phyloP scores from a whole-genome alignment of 2,329 filamentous ascomycete species.

The Gnomoniopsis smithogilvyi region DNA sequence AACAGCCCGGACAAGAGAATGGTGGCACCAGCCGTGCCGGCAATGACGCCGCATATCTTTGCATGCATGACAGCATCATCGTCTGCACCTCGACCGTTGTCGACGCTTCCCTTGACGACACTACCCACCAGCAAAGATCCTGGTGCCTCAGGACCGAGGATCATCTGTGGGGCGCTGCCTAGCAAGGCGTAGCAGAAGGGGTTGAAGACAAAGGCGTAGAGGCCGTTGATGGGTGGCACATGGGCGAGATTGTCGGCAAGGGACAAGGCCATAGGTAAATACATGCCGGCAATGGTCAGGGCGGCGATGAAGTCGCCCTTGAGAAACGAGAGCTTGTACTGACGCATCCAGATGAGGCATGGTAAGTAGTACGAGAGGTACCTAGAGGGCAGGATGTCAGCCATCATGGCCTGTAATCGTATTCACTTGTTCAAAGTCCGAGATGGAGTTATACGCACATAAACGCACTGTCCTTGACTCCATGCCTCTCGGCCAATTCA shows the following conservation, averaged over 20 bases:
- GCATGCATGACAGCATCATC: slow-evolving; percentile 69
- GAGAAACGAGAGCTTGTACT: slow-evolving; percentile 80
- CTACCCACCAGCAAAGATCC: slow-evolving; percentile 87
- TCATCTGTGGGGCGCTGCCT: slow-evolving; percentile 88
- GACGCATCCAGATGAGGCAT: slow-evolving; percentile 82
- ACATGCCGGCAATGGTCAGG: slow-evolving; percentile 96
- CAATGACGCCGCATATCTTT: slow-evolving; percentile 81
- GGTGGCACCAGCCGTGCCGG: slow-evolving; percentile 81
- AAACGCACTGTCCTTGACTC: slow-evolving; percentile 66
- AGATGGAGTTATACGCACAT: slow-evolving; percentile 55
- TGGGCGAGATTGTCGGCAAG: slow-evolving; percentile 90
- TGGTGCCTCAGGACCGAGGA: slow-evolving; percentile 92
- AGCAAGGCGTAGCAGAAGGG: slow-evolving; percentile 88
- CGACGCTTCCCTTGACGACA: slow-evolving; percentile 76
- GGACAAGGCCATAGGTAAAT: slow-evolving; percentile 94
- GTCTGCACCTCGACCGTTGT: slow-evolving; percentile 60
- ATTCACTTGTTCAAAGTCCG: background rate
- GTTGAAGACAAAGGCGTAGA: slow-evolving; percentile 93
- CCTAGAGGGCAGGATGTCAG: slow-evolving; percentile 40
- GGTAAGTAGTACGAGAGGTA: slow-evolving; percentile 94
- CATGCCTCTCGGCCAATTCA: slow-evolving; percentile 68
- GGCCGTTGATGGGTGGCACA: slow-evolving; percentile 86
- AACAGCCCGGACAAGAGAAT: slow-evolving; percentile 85
- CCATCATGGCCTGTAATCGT: background rate
- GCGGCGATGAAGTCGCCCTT: slow-evolving; percentile 85